Evolutionary conservation across 2,329 filamentous ascomycete species (phyloP), one percentile per base, ranked within the genome.

Genomic region (Xylariaceae sp.): DNA sequence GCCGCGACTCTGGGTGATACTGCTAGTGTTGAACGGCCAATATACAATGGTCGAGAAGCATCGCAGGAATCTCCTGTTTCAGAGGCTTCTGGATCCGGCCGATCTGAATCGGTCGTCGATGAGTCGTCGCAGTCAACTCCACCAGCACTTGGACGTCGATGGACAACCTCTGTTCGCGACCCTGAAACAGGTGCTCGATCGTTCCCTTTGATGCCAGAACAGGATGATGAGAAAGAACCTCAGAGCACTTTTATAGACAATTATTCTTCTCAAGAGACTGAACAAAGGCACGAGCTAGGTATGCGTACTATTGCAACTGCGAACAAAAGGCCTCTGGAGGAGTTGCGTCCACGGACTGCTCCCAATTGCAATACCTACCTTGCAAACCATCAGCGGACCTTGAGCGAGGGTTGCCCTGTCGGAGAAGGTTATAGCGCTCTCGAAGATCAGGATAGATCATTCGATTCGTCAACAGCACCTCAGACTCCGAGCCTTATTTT

Each of bases 401-500:
- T 22, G 22, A 26, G 22, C 6, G 11, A 26, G 11, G 22, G 6
- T 11, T 11, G 11, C 6, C 11, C 6, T 26, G 11, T 11, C 11
- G 22, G 22, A 26, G 6, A 6, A 11, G 6, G 6, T 26, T 26
- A 11, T 6, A 26, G 11, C 28, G 33, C 41, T 33, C 38, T 40
- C 19, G 31, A 42, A 26, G 30, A 32, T 32, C 13, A 7, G 15
- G 33, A 34, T 38, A 37, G 45, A 42, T 39, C 42, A n/a, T 50
- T 49, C 24, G 42, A 42, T 9, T 45, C 49, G n/a, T 51, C 51
- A 28, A 52, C 44, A 42, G 41, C 43, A 41, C 57, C 59, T 13
- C 53, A 51, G 16, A 58, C 60, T 3, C 59, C 60, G 3, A 60
- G 58, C 19, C 39, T 62, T 4, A 46, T 55, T n/a, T 56, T 40